A percentile compares a stretch with the other conserved stretches of the same genome.
Conservation (phyloP, 140 eudicot genomes). For the Flaveria floridana region DNA sequence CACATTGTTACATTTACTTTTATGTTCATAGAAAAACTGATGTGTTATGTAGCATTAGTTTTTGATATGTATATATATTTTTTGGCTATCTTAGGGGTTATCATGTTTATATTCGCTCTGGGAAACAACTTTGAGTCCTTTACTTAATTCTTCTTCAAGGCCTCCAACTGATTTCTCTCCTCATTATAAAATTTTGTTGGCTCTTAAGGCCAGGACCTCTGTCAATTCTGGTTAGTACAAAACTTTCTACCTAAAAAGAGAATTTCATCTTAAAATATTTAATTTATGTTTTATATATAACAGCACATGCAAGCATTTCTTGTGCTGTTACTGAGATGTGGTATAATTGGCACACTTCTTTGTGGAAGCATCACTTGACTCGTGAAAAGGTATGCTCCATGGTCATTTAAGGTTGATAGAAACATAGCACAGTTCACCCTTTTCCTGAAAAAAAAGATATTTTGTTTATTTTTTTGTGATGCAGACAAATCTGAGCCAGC, state of each 20-base stretch:
- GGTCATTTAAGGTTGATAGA: slow-evolving; percentile 13
- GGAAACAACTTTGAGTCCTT: slow-evolving; percentile 39
- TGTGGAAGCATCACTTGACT: slow-evolving; percentile 58
- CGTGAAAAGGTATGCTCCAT: slow-evolving; percentile 46
- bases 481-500: slow-evolving; percentile 44
- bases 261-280: not conserved
- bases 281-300: slow-evolving; percentile 21
- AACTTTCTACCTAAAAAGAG: slow-evolving; percentile 6
- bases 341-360: slow-evolving; percentile 85
- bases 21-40: too few relatives aligned
- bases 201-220: slow-evolving; percentile 63
- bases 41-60: not conserved
- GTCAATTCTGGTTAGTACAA: slow-evolving; percentile 49
- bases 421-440: not conserved
- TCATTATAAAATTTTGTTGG: slow-evolving; percentile 65
- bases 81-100: slow-evolving; percentile 45
- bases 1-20: not conserved
- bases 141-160: slow-evolving; percentile 65
- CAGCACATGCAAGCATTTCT: slow-evolving; percentile 52
- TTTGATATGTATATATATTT: not conserved
- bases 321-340: slow-evolving; percentile 77
- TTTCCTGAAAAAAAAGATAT: not conserved
- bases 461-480: slow-evolving; percentile 9
- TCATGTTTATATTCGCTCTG: slow-evolving; percentile 36
- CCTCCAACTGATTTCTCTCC: slow-evolving; percentile 80